Conservation (phyloP, 2,329 filamentous ascomycete genomes). For the Sarocladium strictum region DNA sequence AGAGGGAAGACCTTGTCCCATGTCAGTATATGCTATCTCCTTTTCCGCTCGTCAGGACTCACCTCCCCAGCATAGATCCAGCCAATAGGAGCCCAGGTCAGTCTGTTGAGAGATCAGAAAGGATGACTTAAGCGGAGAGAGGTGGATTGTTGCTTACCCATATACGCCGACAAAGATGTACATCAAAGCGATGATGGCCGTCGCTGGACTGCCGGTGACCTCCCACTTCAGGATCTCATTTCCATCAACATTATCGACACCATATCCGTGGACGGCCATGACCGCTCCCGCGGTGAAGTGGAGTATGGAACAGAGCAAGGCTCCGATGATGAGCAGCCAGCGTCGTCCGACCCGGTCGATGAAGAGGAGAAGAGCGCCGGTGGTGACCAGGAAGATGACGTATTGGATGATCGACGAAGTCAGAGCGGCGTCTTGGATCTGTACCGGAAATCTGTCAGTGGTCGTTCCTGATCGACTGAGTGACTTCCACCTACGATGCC, state of each 20-base stretch:
- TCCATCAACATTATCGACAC: conserved; percentile 34
- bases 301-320: conserved; percentile 36
- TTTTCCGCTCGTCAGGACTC: no score
- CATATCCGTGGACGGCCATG: conserved; percentile 42
- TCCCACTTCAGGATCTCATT: conserved; percentile 41
- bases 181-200: conserved; percentile 43
- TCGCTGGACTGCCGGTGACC: conserved; percentile 37
- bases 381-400: conserved; percentile 49
- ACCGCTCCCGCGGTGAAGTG: conserved; percentile 43
- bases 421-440: conserved; percentile 23
- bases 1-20: conserved; percentile 37
- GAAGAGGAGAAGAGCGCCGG: conserved; percentile 40
- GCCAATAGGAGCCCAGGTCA: conserved; percentile 27
- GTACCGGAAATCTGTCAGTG: conserved; percentile 16
- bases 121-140: background rate
- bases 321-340: conserved; percentile 38
- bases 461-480: background rate
- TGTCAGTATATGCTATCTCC: no score
- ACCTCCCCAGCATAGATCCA: conserved; percentile 15
- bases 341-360: conserved; percentile 45
- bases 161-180: conserved; percentile 39
- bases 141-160: background rate
- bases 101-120: conserved; percentile 17
- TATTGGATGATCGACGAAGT: conserved; percentile 50
- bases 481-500: conserved; percentile 28